Base-by-base conservation (phyloP, 2,329 filamentous ascomycete genomes). In the Scortechinia acanthostroma region DNA sequence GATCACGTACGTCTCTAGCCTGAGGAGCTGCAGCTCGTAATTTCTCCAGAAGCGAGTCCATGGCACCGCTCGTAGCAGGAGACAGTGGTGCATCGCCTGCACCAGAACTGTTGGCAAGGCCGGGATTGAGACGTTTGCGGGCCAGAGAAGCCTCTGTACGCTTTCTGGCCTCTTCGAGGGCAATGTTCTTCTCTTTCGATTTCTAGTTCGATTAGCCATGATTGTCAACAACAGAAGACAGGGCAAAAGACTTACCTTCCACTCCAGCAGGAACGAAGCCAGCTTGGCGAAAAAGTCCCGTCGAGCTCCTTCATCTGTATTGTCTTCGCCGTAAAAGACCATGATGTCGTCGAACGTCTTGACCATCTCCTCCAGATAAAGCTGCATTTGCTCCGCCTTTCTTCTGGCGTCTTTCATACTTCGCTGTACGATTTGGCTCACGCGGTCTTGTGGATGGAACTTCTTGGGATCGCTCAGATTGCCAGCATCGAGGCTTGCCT, bases 391-490 rank as follows among this genome's bases (percentile, higher is more conserved):
- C 63, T 96, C 91, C 2, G 93, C 90, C 71, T 97, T 98, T 55
- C 91, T 79, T 50, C 93, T 74, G 17, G 93, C 93, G 53, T 98
- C 93, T 70, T 96, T 97, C 91, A 98, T 97, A 52, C 78, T 84
- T 44, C 91, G 77, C 65, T 95, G 89, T 46, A 95, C 91, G 23
- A 97, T 76, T 64, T 94, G 88, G 50, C 85, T 86, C 37, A 97
- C 91, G 49, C 93, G 88, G 63, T 98, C 93, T 65, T 97, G 88
- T 16, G 93, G 91, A 59, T 98, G 93, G 74, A 98, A 98, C 57
- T 91, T 94, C 73, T 93, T 96, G 40, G 91, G 86, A 59, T 98
- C 93, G 59, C 89, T 95, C 51, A 98, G 71, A 61, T 95, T 97
- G 55, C 93, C 93, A 23, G 83, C 86, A 64, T 98, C 93, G 43